Conservation (phyloP, 2,329 filamentous ascomycete genomes). For the Claviceps humidiphila region DNA sequence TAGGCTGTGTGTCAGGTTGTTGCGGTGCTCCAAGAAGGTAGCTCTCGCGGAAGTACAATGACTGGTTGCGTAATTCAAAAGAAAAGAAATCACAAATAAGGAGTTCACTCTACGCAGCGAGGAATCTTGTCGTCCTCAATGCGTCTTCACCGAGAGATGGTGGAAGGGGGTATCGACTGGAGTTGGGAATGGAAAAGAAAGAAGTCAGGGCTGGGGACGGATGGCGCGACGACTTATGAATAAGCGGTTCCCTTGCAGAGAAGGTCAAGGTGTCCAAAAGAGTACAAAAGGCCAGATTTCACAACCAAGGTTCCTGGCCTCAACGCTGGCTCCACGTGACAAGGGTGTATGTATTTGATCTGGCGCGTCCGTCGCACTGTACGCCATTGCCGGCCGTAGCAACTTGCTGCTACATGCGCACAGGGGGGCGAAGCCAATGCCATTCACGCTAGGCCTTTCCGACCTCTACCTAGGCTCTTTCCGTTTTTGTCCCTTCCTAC, state of each 20-base stretch:
- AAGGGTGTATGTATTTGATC: slow-evolving; percentile 8
- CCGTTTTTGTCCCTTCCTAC: no score
- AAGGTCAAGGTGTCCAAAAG: slow-evolving; percentile 30
- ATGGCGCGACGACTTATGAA: slow-evolving; percentile 22
- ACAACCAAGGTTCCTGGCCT: slow-evolving; percentile 14
- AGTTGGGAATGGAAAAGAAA: slow-evolving; percentile 12
- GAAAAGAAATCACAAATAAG: slow-evolving; percentile 13
- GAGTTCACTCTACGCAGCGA: slow-evolving; percentile 13
- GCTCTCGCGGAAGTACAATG: slow-evolving; percentile 7
- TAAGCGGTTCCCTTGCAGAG: slow-evolving; percentile 14
- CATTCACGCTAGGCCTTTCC: not conserved
- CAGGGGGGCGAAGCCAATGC: not conserved
- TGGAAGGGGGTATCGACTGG: slow-evolving; percentile 14
- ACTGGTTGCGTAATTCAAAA: slow-evolving; percentile 11
- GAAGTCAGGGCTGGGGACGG: slow-evolving; percentile 14
- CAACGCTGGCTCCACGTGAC: slow-evolving; percentile 17
- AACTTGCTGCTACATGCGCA: no score
- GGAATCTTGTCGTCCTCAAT: slow-evolving; percentile 15
- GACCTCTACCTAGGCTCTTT: no score
- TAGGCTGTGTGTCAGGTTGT: slow-evolving; percentile 10
- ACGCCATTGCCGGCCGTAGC: not conserved
- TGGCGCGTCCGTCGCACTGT: not conserved
- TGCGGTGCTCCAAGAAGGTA: slow-evolving; percentile 5
- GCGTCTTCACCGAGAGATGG: slow-evolving; percentile 15
- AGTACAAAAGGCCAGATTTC: slow-evolving; percentile 38